Base-by-base conservation (phyloP, 225 moss, liverwort and hornwort genomes). In the Neckera pumila region DNA sequence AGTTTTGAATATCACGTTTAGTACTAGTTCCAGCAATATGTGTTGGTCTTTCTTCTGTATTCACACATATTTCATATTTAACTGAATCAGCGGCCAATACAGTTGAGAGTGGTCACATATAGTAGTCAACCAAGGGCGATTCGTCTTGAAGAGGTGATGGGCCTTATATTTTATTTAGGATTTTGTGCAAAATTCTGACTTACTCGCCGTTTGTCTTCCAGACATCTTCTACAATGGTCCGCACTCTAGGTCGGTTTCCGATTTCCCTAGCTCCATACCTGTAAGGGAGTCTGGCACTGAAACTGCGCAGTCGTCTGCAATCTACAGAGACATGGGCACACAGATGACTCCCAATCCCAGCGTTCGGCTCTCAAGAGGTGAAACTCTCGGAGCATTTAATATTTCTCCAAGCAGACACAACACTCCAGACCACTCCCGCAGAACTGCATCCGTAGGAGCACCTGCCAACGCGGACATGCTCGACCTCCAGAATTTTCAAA, bases 331-430 rank as follows among this genome's bases (percentile, higher is more conserved):
- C 88, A 92, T 93, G 93, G 95, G 93, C 45, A 95, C 95, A 57
- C 95, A 95, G 78, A 92, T 95, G 93, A 95, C 93, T 86, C 95
- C 95, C 21, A 90, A 92, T 77, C 92, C 93, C 70, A 93, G 93
- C 78, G 93, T 89, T 74, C 92, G 92, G 27, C 81, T 79, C 82
- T 88, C 90, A 45, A 87, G 81, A 53, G 80, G 87, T 83, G 86
- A 79, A 79, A 80, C 83, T 57, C 89, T 93, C 13, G 87, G 91
- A 67, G 43, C 23, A 69, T 76, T 76, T 25, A 81, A 86, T 33
- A 23, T 73, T 61, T 92, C 92, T 60, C 92, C 92, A 40, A 61
- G 74, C 54, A 89, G 90, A 47, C 92, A 93, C 85, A 92, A 92
- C 88, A 91, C 93, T 79, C 90, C 91, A 74, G 89, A 88, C 64